phyloP scores from a whole-genome alignment of 345 rosid genomes.

The Nephelium lappaceum region DNA sequence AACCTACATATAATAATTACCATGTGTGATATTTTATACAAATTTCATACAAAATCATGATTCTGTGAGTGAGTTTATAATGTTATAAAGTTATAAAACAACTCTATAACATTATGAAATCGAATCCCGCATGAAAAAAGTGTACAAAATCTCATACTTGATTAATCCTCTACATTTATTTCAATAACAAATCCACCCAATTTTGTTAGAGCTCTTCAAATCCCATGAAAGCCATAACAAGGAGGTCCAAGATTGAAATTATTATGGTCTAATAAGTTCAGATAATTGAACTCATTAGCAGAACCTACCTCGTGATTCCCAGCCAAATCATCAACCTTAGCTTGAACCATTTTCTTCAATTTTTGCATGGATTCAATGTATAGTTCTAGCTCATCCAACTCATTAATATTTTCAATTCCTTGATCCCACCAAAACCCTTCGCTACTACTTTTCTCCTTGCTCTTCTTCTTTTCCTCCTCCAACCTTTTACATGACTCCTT shows the following conservation, averaged over 20 bases:
- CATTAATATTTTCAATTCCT: background rate
- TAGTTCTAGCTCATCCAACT: background rate
- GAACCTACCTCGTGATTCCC: background rate
- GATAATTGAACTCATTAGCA: background rate
- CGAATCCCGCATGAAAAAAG: too few relatives aligned
- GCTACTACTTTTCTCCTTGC: background rate
- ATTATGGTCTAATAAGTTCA: background rate
- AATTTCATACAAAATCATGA: too few relatives aligned
- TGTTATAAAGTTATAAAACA: too few relatives aligned
- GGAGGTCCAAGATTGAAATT: background rate
- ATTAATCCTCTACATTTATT: too few relatives aligned
- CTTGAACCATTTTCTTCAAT: background rate
- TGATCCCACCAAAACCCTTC: conserved; percentile 19
- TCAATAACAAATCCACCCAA: too few relatives aligned
- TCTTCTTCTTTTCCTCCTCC: conserved; percentile 3
- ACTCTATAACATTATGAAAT: too few relatives aligned
- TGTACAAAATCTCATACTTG: too few relatives aligned
- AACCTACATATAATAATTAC: too few relatives aligned
- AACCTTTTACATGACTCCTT: background rate
- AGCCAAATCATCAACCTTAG: conserved; percentile 4
- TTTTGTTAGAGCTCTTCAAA: too few relatives aligned
- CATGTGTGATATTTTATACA: too few relatives aligned
- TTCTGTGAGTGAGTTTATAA: too few relatives aligned
- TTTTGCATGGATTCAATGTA: background rate
- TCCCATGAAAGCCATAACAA: background rate